Percentiles rank a stretch among this genome's conserved stretches.
Conservation (phyloP, 306 rosid species). For the Cicer bijugum region DNA sequence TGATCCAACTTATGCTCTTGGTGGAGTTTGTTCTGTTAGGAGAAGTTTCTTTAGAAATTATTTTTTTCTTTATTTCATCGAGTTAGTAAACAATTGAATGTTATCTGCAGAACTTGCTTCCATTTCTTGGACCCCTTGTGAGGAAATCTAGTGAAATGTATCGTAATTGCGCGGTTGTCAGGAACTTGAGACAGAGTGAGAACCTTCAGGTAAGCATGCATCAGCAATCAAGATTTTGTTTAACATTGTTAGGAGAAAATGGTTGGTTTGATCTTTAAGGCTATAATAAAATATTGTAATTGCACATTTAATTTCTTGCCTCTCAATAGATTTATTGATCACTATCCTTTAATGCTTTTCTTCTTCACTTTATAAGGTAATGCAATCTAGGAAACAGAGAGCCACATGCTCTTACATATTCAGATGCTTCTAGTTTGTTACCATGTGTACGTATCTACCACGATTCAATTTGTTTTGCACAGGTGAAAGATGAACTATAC, state of each 20-base stretch:
- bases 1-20: slow-evolving; percentile 15
- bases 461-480: slow-evolving; percentile 40
- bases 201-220: slow-evolving; percentile 81
- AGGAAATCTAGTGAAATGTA: slow-evolving; percentile 89
- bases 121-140: slow-evolving; percentile 91
- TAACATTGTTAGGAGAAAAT: slow-evolving; percentile 23
- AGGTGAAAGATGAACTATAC: slow-evolving; percentile 92
- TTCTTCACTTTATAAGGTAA: not conserved
- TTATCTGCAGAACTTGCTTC: slow-evolving; percentile 80
- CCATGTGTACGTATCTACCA: slow-evolving; percentile 8
- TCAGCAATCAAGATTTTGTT: not conserved
- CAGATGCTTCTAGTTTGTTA: slow-evolving; percentile 31
- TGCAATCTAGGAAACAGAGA: slow-evolving; percentile 18
- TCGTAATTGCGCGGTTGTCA: slow-evolving; percentile 82
- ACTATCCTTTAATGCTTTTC: not conserved
- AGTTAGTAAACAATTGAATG: slow-evolving; percentile 35
- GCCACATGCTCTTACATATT: slow-evolving; percentile 23
- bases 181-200: slow-evolving; percentile 90
- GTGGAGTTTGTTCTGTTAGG: slow-evolving; percentile 18
- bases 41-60: not conserved
- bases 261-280: slow-evolving; percentile 1
- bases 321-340: slow-evolving; percentile 18
- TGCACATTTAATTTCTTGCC: slow-evolving; percentile 5
- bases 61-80: slow-evolving; percentile 21
- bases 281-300: slow-evolving; percentile 1